Evolutionary conservation across 2,329 filamentous ascomycete species (phyloP).

Genomic region (Elsinoe fawcettii): DNA sequence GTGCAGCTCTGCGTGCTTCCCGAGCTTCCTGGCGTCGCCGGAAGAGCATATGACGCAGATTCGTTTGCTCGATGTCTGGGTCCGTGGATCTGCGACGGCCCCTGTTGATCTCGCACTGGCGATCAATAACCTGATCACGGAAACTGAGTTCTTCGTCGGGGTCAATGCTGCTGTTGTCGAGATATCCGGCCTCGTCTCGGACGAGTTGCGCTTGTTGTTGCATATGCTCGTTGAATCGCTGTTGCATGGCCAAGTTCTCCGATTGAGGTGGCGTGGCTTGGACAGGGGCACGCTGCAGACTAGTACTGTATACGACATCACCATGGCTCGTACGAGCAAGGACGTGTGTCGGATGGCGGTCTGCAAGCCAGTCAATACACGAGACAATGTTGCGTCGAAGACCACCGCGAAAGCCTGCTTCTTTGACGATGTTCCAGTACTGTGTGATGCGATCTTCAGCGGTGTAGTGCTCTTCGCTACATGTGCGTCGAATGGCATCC

Average conservation of each 20-base stretch:
- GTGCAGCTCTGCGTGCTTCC: neutral
- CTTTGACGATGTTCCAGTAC: slow-evolving; percentile 13
- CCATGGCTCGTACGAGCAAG: neutral
- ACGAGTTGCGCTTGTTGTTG: neutral
- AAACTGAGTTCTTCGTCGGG: neutral
- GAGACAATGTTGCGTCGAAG: neutral
- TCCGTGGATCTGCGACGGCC: neutral
- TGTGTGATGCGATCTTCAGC: slow-evolving; percentile 8
- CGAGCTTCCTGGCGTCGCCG: neutral
- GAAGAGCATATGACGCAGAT: neutral
- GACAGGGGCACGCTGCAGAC: neutral
- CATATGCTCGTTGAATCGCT: neutral
- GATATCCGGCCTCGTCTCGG: neutral
- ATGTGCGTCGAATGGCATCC: neutral
- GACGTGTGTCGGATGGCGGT: neutral
- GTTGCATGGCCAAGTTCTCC: neutral
- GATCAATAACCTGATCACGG: neutral
- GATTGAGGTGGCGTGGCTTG: neutral
- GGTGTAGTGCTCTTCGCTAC: slow-evolving; percentile 2
- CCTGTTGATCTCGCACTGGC: neutral
- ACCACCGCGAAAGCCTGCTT: neutral
- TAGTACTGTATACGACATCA: neutral
- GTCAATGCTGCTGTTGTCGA: neutral
- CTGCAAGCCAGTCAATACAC: slow-evolving; percentile 4
- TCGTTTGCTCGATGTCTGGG: neutral